Base-by-base conservation (phyloP, 495 filamentous ascomycete genomes). In the Articulospora tetracladia region DNA sequence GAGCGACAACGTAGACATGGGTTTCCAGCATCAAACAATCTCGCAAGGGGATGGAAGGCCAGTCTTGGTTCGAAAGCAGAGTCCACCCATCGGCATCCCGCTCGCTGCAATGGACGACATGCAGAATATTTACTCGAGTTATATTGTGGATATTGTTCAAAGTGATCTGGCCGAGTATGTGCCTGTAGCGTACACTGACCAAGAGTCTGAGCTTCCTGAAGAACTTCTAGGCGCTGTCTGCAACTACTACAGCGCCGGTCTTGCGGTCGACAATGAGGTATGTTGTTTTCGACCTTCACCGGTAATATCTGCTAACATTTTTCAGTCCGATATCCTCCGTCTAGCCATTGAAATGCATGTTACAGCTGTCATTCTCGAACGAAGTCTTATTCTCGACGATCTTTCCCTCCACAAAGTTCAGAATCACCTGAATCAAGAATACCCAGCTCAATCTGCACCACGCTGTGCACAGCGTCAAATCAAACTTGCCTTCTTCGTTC, bases 391-490 rank as follows among this genome's bases (percentile, higher is more conserved):
- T 17, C 60, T 68, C 47, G 66, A 68, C 41, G 22, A 28, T 0
- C 52, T 58, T 1, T 68, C 66, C 19, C 53, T 61, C 11, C 2
- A 30, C 3, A 49, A 53, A 28, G 66, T 66, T 0, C 34, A 64
- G 46, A 32, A 47, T 8, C 60, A 66, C 28, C 51, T 68, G 1
- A n/a, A 58, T 1, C 25, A 65, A 26, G 10, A 51, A 34, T 68
- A 41, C 46, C 66, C 66, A 1, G 30, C 46, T 10, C 19, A 54
- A 52, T 50, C 66, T 0, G 62, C 61, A 10, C 47, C 66, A 7
- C 36, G 60, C 17, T 65, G 66, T 34, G 66, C 55, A 28, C 62
- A 66, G 51, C 47, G 66, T 32, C 66, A 68, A 30, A 65, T 68
- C 55, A 68, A 68, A 32, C 52, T 66, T 17, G 59, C 62, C 20